Conservation (phyloP, 2,329 filamentous ascomycete genomes). For the Chrysosphaeria jannelii region DNA sequence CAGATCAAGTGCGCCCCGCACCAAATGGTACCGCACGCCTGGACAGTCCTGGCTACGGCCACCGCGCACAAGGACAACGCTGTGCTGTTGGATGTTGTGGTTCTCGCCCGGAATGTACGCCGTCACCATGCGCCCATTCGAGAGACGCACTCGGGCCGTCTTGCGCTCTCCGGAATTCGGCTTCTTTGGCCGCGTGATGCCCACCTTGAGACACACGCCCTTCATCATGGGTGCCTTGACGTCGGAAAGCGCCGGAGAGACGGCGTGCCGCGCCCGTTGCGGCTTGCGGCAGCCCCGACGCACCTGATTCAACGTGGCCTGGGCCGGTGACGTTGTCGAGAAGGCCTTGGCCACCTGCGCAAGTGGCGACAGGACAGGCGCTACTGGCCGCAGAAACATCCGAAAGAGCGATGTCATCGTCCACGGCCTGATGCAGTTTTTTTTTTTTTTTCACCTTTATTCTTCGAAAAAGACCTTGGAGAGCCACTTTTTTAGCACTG, state of each 20-base stretch:
- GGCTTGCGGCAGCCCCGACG: slow-evolving; percentile 45
- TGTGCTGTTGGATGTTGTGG: slow-evolving; percentile 97
- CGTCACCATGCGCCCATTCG: slow-evolving; percentile 60
- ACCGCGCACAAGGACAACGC: slow-evolving; percentile 81
- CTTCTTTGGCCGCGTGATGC: slow-evolving; percentile 88
- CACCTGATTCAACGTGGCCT: slow-evolving; percentile 45
- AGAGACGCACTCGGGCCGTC: slow-evolving; percentile 71
- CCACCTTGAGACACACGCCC: slow-evolving; percentile 85
- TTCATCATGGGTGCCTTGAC: slow-evolving; percentile 55
- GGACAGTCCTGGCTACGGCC: slow-evolving; percentile 91
- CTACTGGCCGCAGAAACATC: slow-evolving; percentile 8
- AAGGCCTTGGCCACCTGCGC: slow-evolving; percentile 7
- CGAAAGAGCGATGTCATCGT: slow-evolving; percentile 9
- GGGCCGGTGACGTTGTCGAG: slow-evolving; percentile 15
- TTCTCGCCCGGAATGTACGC: slow-evolving; percentile 94
- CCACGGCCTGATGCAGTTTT: background rate
- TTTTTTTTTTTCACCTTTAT: too few relatives aligned
- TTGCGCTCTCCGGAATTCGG: slow-evolving; percentile 95
- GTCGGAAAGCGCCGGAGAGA: slow-evolving; percentile 53
- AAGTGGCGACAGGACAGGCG: background rate
- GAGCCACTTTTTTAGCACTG: too few relatives aligned
- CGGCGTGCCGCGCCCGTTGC: slow-evolving; percentile 57
- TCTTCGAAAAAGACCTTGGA: too few relatives aligned
- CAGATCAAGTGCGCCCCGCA: slow-evolving; percentile 76
- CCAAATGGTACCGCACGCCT: slow-evolving; percentile 85